A percentile compares a stretch with the other conserved stretches of the same genome.
Conservation (phyloP, 2,329 filamentous ascomycete species). For the Trichoderma sp. region DNA sequence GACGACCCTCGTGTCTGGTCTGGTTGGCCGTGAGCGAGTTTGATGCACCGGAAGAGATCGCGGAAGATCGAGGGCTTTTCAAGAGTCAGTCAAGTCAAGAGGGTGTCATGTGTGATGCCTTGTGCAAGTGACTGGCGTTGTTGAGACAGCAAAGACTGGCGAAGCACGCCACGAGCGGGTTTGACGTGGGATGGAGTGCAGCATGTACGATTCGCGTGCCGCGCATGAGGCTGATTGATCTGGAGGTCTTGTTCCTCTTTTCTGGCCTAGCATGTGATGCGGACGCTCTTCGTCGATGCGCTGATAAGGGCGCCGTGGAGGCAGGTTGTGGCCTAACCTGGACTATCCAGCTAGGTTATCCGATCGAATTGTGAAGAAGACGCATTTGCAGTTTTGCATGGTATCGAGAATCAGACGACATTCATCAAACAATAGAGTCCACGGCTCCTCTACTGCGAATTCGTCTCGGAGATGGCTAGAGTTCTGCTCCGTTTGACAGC, state of each 20-base stretch:
- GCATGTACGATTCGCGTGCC: slow-evolving; percentile 26
- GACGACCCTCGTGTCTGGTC: slow-evolving; percentile 24
- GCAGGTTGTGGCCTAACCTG: too few species aligned
- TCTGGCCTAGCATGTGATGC: not conserved
- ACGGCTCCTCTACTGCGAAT: too few species aligned
- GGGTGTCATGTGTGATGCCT: slow-evolving; percentile 11
- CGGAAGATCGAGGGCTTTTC: not conserved
- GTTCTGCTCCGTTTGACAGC: not conserved
- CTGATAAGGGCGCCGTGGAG: too few species aligned
- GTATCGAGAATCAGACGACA: too few species aligned
- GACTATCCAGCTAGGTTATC: too few species aligned
- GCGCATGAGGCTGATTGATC: slow-evolving; percentile 9
- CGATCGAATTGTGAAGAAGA: too few species aligned
- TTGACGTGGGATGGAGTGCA: slow-evolving; percentile 13
- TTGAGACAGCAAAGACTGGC: not conserved
- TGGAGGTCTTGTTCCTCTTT: not conserved
- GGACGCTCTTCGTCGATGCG: not conserved
- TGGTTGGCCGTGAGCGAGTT: slow-evolving; percentile 26
- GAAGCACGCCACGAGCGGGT: slow-evolving; percentile 15
- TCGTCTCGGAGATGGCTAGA: too few species aligned
- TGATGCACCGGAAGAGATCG: not conserved
- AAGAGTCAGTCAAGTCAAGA: not conserved
- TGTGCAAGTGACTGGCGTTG: slow-evolving; percentile 9
- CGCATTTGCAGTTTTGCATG: too few species aligned
- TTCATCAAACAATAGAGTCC: accelerated